These are phyloP conservation scores for Dittrichia graveolens DNA, from an alignment of 129 eudicot species.

Conservation along the genomic window DNA sequence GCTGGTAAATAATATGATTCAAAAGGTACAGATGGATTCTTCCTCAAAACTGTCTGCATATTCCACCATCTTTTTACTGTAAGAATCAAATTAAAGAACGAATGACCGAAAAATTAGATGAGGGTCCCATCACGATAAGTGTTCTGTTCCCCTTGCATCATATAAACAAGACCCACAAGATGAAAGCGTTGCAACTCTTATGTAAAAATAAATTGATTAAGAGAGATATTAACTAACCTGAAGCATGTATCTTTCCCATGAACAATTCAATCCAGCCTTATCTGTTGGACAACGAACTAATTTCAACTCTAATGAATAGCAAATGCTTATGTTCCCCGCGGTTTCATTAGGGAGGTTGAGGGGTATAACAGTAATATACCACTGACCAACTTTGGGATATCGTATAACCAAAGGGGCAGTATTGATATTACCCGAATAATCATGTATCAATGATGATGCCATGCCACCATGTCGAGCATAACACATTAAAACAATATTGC, in stretches of 20 bases:
- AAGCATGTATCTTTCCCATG: conserved; percentile 67
- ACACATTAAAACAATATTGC: conserved; percentile 52
- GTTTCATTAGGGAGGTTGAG: conserved; percentile 43
- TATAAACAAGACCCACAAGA: conserved; percentile 6
- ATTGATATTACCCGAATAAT: conserved; percentile 63
- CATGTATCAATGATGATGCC: conserved; percentile 53
- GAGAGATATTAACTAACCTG: conserved; percentile 55
- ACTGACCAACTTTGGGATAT: conserved; percentile 80
- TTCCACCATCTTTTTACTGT: conserved; percentile 41
- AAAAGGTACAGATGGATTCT: conserved; percentile 58
- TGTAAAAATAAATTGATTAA: conserved; percentile 14
- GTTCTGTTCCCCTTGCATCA: conserved; percentile 7
- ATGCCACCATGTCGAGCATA: conserved; percentile 87
- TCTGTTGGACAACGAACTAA: conserved; percentile 69
- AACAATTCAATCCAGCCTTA: conserved; percentile 83
- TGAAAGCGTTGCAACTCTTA: background rate
- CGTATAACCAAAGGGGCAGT: conserved; percentile 59
- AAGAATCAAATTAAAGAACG: conserved; percentile 40
- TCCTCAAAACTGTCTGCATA: conserved; percentile 91
- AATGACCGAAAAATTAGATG: conserved; percentile 22
- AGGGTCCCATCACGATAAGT: conserved; percentile 4
- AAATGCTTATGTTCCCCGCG: conserved; percentile 35
- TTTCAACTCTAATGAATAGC: conserved; percentile 85
- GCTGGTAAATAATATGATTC: conserved; percentile 78
- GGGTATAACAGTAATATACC: conserved; percentile 69